Percentiles rank a stretch among this genome's conserved stretches.
phyloP scores from a whole-genome alignment of 2,329 filamentous ascomycete genomes.

The Dactylellina drechsleri region DNA sequence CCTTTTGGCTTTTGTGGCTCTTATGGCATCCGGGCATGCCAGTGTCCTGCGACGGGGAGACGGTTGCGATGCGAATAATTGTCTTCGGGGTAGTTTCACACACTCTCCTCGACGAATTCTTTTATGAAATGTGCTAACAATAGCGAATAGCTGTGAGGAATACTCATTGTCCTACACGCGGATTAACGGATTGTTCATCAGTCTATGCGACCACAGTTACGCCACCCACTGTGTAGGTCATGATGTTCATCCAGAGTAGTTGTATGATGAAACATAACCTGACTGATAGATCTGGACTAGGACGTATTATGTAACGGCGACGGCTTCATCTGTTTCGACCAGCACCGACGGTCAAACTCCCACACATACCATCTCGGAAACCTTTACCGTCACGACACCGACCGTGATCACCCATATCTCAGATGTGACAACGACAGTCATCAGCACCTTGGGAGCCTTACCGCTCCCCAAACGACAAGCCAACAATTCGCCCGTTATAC shows the following conservation, averaged over 20 bases:
- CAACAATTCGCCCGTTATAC: neutral
- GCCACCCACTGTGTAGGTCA: neutral
- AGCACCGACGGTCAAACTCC: neutral
- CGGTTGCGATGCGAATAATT: constrained; percentile 1
- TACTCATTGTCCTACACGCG: neutral
- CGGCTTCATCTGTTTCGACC: neutral
- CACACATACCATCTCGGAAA: neutral
- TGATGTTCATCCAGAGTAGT: neutral
- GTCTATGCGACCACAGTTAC: neutral
- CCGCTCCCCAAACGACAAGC: neutral
- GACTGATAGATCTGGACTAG: neutral
- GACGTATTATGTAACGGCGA: neutral
- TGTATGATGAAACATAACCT: neutral
- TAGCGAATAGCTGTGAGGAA: neutral
- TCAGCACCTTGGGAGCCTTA: neutral
- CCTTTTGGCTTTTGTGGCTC: too few species aligned
- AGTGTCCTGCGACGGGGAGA: too few species aligned
- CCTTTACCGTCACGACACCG: neutral
- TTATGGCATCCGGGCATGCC: too few species aligned
- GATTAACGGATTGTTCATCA: constrained; percentile 4
- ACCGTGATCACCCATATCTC: neutral
- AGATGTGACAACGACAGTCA: neutral
- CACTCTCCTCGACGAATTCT: neutral
- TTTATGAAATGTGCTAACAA: neutral
- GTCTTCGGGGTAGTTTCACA: neutral